Percentiles rank a stretch among this genome's conserved stretches.
Conservation (phyloP, 2,329 filamentous ascomycete species). For the Xylariaceae sp. region DNA sequence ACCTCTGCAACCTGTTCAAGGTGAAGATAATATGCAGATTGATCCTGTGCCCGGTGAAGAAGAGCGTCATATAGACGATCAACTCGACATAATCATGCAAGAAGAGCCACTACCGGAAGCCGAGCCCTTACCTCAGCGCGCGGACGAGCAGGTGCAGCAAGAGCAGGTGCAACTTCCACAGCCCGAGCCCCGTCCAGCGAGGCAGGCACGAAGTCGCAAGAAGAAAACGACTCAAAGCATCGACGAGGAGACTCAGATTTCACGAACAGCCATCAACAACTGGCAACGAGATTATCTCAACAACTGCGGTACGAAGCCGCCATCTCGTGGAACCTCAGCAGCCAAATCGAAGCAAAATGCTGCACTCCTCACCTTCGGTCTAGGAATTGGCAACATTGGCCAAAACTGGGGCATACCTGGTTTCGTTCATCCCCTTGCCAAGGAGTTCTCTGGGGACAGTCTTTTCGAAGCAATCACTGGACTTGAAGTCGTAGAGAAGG, state of each 20-base stretch:
- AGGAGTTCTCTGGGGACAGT: constrained; percentile 43
- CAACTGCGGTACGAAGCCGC: constrained; percentile 44
- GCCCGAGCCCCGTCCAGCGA: constrained; percentile 10
- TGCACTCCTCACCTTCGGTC: constrained; percentile 37
- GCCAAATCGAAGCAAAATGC: constrained; percentile 41
- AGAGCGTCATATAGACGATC: constrained; percentile 21
- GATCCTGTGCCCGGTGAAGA: constrained; percentile 15
- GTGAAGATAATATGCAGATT: constrained; percentile 9
- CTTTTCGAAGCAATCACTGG: constrained; percentile 39
- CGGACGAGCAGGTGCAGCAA: constrained; percentile 17
- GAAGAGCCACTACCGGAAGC: constrained; percentile 38
- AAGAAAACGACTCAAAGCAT: constrained; percentile 21
- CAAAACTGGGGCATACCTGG: constrained; percentile 28
- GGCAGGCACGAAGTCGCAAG: constrained; percentile 18
- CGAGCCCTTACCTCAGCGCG: constrained; percentile 31
- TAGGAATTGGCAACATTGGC: constrained; percentile 37
- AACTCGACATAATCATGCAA: constrained; percentile 35
- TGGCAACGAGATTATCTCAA: constrained; percentile 43
- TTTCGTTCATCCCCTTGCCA: constrained; percentile 41
- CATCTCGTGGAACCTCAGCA: constrained; percentile 27
- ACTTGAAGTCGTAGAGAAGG: constrained; percentile 24
- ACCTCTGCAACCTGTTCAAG: constrained; percentile 29
- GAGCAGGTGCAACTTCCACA: constrained; percentile 11
- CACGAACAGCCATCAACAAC: constrained; percentile 33
- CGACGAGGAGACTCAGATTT: constrained; percentile 34